These are phyloP conservation scores for Cucurbita pepo DNA, from an alignment of 306 rosid species.

Conservation along the genomic window DNA sequence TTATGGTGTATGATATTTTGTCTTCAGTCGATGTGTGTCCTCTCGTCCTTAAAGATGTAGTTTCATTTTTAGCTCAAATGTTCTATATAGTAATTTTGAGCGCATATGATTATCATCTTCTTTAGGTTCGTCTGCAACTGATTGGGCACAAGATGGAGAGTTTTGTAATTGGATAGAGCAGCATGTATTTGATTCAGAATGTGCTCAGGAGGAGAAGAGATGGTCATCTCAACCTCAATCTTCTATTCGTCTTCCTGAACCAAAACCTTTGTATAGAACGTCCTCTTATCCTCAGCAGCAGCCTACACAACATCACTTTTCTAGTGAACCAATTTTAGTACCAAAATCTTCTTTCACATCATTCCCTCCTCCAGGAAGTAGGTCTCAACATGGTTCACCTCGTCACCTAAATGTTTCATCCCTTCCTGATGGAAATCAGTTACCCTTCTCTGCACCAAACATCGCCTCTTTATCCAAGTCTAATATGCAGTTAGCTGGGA, in stretches of 20 bases:
- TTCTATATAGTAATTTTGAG: constrained; percentile 26
- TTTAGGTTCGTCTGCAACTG: constrained; percentile 54
- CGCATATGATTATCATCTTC: not conserved
- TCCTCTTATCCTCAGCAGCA: constrained; percentile 87
- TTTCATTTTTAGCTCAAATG: not conserved
- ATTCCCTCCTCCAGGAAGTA: constrained; percentile 36
- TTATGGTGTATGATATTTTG: not conserved
- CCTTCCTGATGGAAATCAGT: constrained; percentile 31
- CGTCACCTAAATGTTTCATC: constrained; percentile 34
- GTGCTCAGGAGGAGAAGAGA: constrained; percentile 35
- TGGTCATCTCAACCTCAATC: constrained; percentile 57
- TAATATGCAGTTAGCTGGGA: constrained; percentile 35
- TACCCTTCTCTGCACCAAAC: constrained; percentile 36
- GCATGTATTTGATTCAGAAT: constrained; percentile 29
- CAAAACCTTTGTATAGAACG: constrained; percentile 59
- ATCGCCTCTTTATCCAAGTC: constrained; percentile 37
- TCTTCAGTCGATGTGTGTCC: not conserved
- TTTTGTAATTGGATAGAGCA: constrained; percentile 41
- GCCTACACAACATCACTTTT: constrained; percentile 43
- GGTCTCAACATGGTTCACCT: constrained; percentile 40
- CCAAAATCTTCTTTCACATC: constrained; percentile 39
- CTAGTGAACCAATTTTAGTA: constrained; percentile 50
- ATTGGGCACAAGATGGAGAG: constrained; percentile 40
- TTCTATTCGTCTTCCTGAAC: constrained; percentile 33
- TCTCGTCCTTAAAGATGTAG: not conserved